Base-by-base conservation (phyloP, 1,284 basidiomycete species). In the Volvariella volvacea region DNA sequence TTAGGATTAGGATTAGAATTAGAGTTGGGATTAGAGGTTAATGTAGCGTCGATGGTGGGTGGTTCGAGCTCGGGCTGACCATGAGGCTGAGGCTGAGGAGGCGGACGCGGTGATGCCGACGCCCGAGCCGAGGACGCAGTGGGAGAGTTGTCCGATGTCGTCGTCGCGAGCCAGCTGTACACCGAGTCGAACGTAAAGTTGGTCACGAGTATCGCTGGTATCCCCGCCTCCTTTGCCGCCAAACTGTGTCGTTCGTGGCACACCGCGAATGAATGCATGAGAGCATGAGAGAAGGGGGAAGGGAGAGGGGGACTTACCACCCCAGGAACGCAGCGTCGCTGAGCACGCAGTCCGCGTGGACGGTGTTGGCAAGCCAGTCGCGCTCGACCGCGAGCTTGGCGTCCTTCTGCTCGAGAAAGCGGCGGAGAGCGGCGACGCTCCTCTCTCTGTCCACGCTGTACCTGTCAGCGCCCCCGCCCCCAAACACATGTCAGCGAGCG, bases 151-250 rank as follows among this genome's bases (percentile, higher is more conserved):
- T 46, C 45, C 12, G 71, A 54, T 33, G 74, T 57, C 3, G 67
- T 58, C 0, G 78, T 76, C 1, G 80, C 74, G 16, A 88, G 76
- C 50, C 81, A 88, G 51, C 83, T 86, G 57, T 83, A 89, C 8
- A 88, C 84, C 0, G 85, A 83, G 60, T 88, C 84, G 58, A 88
- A 89, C 0, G 84, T 84, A 58, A 89, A 89, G 63, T 88, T 88
- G 42, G 83, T 87, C 49, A 88, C 73, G 14, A 89, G 66, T 39
- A 80, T 68, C 1, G 81, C 82, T 1, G 85, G 85, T 20, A 88
- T 68, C 0, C 73, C 70, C 0, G 77, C 75, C 25, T 66, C 58
- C 48, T 79, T 76, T 2, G 83, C 86, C 1, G 85, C 84, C 41
- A 83, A 70, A 56, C 86, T 88, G 52, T 4, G 39, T 16, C 30